phyloP scores from a whole-genome alignment of 2,329 filamentous ascomycete species.

The Diaporthe longicolla region DNA sequence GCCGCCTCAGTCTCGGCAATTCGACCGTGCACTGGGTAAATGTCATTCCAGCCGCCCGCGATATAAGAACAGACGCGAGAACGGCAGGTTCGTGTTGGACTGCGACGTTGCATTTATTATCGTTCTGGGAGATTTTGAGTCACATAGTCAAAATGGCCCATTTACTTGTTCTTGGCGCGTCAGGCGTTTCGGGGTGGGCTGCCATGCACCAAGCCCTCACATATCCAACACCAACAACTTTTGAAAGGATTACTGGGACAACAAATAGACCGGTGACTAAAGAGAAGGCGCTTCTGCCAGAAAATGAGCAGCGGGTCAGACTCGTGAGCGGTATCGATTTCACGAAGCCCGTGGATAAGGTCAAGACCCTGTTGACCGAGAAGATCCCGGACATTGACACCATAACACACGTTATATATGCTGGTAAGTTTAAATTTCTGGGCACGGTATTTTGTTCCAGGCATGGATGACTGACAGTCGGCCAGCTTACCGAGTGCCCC shows the following conservation, averaged over 20 bases:
- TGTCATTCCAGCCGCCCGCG: neutral
- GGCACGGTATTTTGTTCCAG: too few relatives aligned
- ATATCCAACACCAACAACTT: constrained; percentile 23
- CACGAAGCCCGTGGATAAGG: neutral
- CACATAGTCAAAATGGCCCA: neutral
- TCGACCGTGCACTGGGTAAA: constrained; percentile 4
- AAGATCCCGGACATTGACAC: neutral
- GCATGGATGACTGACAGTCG: neutral
- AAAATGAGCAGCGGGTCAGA: neutral
- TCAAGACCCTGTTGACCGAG: neutral
- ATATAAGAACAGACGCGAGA: neutral
- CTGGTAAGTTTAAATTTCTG: neutral
- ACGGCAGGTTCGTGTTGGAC: neutral
- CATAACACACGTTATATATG: constrained; percentile 14
- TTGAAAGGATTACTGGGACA: neutral
- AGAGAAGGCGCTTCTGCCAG: neutral
- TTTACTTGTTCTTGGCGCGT: constrained; percentile 31
- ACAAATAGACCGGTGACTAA: constrained; percentile 19
- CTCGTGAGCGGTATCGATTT: constrained; percentile 15
- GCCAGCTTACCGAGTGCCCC: neutral
- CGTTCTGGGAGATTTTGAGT: neutral
- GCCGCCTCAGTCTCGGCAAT: neutral
- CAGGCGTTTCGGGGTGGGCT: constrained; percentile 29
- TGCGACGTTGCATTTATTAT: neutral
- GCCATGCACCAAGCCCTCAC: neutral